Evolutionary conservation across 371 early-diverging fungal genomes (phyloP).

Genomic region (Mortierella sp.): DNA sequence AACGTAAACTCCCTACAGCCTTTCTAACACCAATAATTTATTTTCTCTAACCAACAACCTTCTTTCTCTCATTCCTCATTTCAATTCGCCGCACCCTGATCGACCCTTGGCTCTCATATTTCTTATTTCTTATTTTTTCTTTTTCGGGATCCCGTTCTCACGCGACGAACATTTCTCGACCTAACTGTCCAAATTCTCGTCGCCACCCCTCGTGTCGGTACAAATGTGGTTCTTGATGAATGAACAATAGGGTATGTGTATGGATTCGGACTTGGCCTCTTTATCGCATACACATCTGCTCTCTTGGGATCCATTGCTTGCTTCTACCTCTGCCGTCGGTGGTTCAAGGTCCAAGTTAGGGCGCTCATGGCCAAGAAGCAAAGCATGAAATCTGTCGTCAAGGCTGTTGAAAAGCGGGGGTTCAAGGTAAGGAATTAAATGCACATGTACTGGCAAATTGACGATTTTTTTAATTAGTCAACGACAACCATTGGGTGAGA

Average conservation of each 20-base stretch:
- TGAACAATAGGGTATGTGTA: conserved; percentile 68
- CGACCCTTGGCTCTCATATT: not conserved
- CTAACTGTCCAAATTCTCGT: not conserved
- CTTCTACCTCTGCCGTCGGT: conserved; percentile 70
- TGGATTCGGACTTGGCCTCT: conserved; percentile 72
- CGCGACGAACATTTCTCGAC: not conserved
- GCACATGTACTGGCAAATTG: not conserved
- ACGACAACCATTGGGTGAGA: not conserved
- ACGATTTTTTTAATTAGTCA: not conserved
- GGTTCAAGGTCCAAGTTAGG: conserved; percentile 65
- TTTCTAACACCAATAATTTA: not conserved
- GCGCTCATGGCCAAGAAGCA: conserved; percentile 66
- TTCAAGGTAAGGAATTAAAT: conserved; percentile 69
- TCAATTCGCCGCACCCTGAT: too few relatives aligned
- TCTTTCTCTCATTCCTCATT: not conserved
- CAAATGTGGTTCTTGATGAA: not conserved
- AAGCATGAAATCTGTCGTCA: conserved; percentile 69
- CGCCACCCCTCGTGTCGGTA: not conserved
- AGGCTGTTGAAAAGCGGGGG: conserved; percentile 79
- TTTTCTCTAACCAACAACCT: not conserved
- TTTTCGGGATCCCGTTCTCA: not conserved
- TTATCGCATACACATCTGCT: conserved; percentile 74
- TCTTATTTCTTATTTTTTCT: not conserved
- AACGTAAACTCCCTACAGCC: not conserved
- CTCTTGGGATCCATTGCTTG: conserved; percentile 72